Evolutionary conservation across 306 rosid species (phyloP).

Genomic region (Castanospermum australe): DNA sequence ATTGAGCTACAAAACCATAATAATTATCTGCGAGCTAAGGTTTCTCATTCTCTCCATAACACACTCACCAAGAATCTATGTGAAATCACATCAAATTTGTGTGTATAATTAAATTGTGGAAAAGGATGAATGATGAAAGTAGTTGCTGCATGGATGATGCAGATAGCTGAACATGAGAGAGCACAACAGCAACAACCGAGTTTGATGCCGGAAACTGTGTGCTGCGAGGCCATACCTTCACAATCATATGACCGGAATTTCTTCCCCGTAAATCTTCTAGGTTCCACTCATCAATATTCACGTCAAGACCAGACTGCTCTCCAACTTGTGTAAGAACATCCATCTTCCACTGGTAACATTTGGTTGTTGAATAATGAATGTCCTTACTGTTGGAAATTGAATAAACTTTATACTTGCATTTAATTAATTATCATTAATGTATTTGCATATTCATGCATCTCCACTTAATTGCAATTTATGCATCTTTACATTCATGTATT

Average conservation of each 20-base stretch:
- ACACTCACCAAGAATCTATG: not conserved
- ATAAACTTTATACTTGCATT: too few relatives aligned
- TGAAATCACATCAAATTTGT: not conserved
- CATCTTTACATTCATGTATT: too few relatives aligned
- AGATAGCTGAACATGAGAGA: conserved; percentile 79
- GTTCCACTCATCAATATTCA: conserved; percentile 53
- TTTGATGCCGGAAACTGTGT: conserved; percentile 42
- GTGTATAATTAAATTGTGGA: not conserved
- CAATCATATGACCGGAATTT: conserved; percentile 54
- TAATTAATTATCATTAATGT: too few relatives aligned
- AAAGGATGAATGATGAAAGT: not conserved
- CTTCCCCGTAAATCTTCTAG: conserved; percentile 53
- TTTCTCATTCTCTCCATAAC: conserved; percentile 15
- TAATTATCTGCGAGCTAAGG: conserved; percentile 78
- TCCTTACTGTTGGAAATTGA: too few relatives aligned
- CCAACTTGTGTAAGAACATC: conserved; percentile 63
- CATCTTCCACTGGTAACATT: not conserved
- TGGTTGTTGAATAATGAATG: not conserved
- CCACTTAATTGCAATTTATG: too few relatives aligned
- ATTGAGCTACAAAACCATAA: conserved; percentile 77
- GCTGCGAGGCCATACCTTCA: conserved; percentile 44
- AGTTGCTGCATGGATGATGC: conserved; percentile 15
- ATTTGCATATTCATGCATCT: too few relatives aligned
- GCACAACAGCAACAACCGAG: conserved; percentile 39
- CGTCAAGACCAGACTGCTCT: conserved; percentile 64